Percentiles rank a stretch among this genome's conserved stretches.
Conservation (phyloP, 2,329 filamentous ascomycete genomes). For the Colletotrichum sp. region DNA sequence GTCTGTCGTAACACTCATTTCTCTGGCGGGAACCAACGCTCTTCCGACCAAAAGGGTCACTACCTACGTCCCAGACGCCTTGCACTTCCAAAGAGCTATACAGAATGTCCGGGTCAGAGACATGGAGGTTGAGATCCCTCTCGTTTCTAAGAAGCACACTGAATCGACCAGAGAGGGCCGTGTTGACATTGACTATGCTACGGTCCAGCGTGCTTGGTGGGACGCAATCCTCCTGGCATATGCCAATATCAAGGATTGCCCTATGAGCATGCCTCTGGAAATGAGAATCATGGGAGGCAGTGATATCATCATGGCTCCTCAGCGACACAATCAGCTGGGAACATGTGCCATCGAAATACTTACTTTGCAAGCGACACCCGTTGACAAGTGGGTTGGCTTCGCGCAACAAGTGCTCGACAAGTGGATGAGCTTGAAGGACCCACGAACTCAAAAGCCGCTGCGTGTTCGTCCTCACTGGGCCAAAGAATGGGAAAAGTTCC, state of each 20-base stretch:
- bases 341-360: constrained; percentile 48
- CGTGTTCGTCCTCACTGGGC: constrained; percentile 50
- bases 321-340: constrained; percentile 43
- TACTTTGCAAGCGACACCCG: constrained; percentile 42
- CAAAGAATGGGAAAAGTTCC: constrained; percentile 47
- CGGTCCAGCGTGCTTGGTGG: constrained; percentile 54
- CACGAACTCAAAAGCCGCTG: constrained; percentile 31
- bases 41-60: constrained; percentile 33
- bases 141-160: constrained; percentile 47
- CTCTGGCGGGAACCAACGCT: constrained; percentile 24
- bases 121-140: constrained; percentile 41
- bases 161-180: constrained; percentile 28
- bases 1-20: constrained; percentile 32
- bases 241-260: constrained; percentile 29
- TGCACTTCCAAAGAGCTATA: constrained; percentile 52
- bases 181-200: constrained; percentile 42
- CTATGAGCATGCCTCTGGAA: constrained; percentile 49
- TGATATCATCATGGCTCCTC: constrained; percentile 48
- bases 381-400: constrained; percentile 42
- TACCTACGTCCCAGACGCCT: constrained; percentile 38
- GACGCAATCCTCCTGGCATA: constrained; percentile 52
- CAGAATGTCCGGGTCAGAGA: constrained; percentile 47
- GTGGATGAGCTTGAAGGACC: constrained; percentile 43
- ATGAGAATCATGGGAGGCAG: constrained; percentile 48
- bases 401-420: constrained; percentile 43